Evolutionary conservation across 2,329 filamentous ascomycete species (phyloP).

Genomic region (Emericellopsis atlantica): DNA sequence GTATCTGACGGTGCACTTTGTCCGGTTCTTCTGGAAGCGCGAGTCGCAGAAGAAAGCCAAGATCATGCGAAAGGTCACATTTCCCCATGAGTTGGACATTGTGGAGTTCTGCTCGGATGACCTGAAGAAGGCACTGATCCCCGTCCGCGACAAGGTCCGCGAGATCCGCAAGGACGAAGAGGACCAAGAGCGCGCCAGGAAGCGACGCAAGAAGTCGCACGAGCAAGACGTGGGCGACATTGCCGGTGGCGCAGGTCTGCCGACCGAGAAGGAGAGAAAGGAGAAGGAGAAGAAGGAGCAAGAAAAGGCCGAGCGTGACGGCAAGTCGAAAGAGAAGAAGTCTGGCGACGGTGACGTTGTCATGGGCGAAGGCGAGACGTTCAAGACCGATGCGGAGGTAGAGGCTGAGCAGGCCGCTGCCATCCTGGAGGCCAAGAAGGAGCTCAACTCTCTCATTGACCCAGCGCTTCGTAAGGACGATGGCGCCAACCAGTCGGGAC

Average conservation of each 20-base stretch:
- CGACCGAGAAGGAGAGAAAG: conserved; percentile 37
- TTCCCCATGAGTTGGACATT: conserved; percentile 83
- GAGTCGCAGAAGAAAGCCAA: conserved; percentile 97
- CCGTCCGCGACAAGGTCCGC: conserved; percentile 91
- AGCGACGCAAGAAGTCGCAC: conserved; percentile 66
- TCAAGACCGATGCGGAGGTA: conserved; percentile 88
- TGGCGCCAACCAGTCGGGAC: conserved; percentile 80
- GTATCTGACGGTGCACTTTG: conserved; percentile 93
- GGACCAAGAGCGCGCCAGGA: conserved; percentile 81
- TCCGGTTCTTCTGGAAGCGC: conserved; percentile 95
- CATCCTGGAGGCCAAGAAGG: conserved; percentile 73
- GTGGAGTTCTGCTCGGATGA: conserved; percentile 94
- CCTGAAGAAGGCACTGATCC: conserved; percentile 68
- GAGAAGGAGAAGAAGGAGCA: conserved; percentile 36
- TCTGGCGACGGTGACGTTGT: conserved; percentile 51
- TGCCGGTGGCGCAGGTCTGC: conserved; percentile 30
- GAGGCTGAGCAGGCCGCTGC: conserved; percentile 72
- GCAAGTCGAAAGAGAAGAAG: conserved; percentile 20
- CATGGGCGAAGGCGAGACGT: conserved; percentile 67
- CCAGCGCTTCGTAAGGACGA: conserved; percentile 63
- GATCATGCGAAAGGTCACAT: conserved; percentile 98
- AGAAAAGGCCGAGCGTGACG: conserved; percentile 34
- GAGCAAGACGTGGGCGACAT: conserved; percentile 32
- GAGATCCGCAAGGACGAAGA: conserved; percentile 92
- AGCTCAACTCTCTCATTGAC: conserved; percentile 67